A percentile compares a stretch with the other conserved stretches of the same genome.
These are phyloP conservation scores for Phialemoniopsis sp. DNA, from an alignment of 2,329 filamentous ascomycete species.

Conservation along the genomic window DNA sequence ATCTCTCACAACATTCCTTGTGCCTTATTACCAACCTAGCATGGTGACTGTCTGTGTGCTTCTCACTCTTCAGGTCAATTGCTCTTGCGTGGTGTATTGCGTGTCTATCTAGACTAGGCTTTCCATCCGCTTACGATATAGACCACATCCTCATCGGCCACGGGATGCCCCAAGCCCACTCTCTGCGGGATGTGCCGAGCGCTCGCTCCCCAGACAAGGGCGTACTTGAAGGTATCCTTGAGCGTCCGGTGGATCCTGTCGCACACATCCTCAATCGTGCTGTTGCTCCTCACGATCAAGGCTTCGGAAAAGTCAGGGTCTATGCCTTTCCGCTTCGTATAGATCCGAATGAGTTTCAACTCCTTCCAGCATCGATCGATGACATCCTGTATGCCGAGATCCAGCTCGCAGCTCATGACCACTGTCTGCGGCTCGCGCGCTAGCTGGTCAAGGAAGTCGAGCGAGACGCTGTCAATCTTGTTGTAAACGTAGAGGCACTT, in stretches of 20 bases:
- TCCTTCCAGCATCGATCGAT: conserved; percentile 95
- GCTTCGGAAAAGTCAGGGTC: conserved; percentile 90
- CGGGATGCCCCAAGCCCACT: conserved; percentile 79
- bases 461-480: conserved; percentile 93
- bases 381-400: conserved; percentile 89
- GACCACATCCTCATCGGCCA: conserved; percentile 67
- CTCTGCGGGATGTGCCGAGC: conserved; percentile 92
- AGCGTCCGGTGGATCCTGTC: conserved; percentile 89
- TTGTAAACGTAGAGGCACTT: conserved; percentile 96
- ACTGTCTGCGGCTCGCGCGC: conserved; percentile 90
- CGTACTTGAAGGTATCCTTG: conserved; percentile 99
- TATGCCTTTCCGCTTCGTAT: conserved; percentile 92
- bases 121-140: conserved; percentile 64
- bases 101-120: conserved; percentile 37
- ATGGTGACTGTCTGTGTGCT: too few relatives aligned
- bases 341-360: conserved; percentile 82
- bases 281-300: conserved; percentile 83
- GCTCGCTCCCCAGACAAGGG: conserved; percentile 94
- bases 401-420: conserved; percentile 96
- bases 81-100: too few relatives aligned
- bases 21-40: too few relatives aligned
- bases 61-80: background rate
- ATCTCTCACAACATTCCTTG: too few relatives aligned
- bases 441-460: conserved; percentile 89
- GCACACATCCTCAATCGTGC: conserved; percentile 94